These are phyloP conservation scores for Xylariaceae sp. DNA, from an alignment of 2,329 filamentous ascomycete species.

Conservation along the genomic window DNA sequence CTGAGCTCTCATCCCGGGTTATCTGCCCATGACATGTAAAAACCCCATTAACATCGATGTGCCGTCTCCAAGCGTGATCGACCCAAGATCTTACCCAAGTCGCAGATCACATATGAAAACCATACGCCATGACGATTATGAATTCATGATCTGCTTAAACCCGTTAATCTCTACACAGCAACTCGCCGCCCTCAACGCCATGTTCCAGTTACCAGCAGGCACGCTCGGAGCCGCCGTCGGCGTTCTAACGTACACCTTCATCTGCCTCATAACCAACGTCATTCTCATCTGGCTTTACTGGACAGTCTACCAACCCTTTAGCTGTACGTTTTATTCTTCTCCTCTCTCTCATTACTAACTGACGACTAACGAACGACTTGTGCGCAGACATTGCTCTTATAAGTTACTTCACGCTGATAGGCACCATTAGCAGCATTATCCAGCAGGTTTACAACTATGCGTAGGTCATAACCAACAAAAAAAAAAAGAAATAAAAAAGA, in stretches of 20 bases:
- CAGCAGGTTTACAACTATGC: slow-evolving; percentile 25
- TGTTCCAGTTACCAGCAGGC: slow-evolving; percentile 23
- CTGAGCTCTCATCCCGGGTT: no score
- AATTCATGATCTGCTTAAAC: no score
- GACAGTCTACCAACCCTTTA: slow-evolving; percentile 17
- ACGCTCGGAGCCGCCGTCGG: slow-evolving; percentile 22
- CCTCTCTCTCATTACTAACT: background rate
- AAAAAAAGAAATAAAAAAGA: no score
- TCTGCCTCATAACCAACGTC: slow-evolving; percentile 18
- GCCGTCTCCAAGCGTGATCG: no score
- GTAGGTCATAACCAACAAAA: slow-evolving; percentile 5
- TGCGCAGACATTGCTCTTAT: slow-evolving; percentile 21
- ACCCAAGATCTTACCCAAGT: no score
- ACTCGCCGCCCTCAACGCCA: background rate
- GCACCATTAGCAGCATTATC: slow-evolving; percentile 21
- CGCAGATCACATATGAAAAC: no score
- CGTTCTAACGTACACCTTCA: slow-evolving; percentile 23
- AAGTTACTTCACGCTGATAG: slow-evolving; percentile 21
- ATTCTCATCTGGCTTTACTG: slow-evolving; percentile 24
- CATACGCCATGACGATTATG: no score
- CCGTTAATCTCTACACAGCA: no score
- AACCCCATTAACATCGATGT: no score
- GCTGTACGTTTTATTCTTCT: slow-evolving; percentile 12
- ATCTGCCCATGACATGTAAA: no score
- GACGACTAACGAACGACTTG: slow-evolving; percentile 3